These are phyloP conservation scores for Enterocytospora artemiae DNA, from an alignment of 371 early-diverging fungal genomes.

Conservation along the genomic window DNA sequence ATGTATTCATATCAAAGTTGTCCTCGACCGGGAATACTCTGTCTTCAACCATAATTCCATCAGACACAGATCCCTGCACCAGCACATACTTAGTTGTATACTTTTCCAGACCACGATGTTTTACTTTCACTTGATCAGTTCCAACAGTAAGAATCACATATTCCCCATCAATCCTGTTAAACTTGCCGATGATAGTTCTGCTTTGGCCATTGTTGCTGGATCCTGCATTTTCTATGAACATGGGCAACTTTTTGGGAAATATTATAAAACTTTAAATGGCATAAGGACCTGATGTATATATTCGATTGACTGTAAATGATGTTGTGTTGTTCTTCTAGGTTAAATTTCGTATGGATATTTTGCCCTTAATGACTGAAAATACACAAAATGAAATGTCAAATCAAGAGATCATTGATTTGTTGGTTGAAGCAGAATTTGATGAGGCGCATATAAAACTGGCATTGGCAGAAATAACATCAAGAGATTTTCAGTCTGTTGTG, in stretches of 20 bases:
- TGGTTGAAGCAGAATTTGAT: slow-evolving; percentile 1
- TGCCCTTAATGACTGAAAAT: too few species aligned
- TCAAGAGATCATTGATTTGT: not conserved
- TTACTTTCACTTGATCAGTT: slow-evolving; percentile 28
- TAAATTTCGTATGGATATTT: too few species aligned
- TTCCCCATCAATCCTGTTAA: slow-evolving; percentile 32
- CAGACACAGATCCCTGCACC: slow-evolving; percentile 27
- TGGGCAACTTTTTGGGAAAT: too few species aligned
- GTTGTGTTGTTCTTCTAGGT: too few species aligned
- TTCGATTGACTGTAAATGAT: too few species aligned
- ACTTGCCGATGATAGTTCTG: slow-evolving; percentile 22
- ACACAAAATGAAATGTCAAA: too few species aligned
- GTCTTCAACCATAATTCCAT: slow-evolving; percentile 35
- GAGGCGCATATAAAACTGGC: not conserved
- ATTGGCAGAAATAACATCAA: not conserved
- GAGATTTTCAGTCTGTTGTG: not conserved
- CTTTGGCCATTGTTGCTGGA: slow-evolving; percentile 14
- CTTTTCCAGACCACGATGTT: slow-evolving; percentile 26
- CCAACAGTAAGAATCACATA: slow-evolving; percentile 22
- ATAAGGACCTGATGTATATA: too few species aligned
- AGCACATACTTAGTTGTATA: slow-evolving; percentile 36
- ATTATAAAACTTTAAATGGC: too few species aligned
- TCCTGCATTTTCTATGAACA: slow-evolving; percentile 6
- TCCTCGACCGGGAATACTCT: slow-evolving; percentile 15
- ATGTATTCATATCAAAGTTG: slow-evolving; percentile 37